Evolutionary conservation across 1,139 yeast genomes (phyloP), one percentile per base, ranked within the genome.

Genomic region (Saccharomycopsis crataegensis): DNA sequence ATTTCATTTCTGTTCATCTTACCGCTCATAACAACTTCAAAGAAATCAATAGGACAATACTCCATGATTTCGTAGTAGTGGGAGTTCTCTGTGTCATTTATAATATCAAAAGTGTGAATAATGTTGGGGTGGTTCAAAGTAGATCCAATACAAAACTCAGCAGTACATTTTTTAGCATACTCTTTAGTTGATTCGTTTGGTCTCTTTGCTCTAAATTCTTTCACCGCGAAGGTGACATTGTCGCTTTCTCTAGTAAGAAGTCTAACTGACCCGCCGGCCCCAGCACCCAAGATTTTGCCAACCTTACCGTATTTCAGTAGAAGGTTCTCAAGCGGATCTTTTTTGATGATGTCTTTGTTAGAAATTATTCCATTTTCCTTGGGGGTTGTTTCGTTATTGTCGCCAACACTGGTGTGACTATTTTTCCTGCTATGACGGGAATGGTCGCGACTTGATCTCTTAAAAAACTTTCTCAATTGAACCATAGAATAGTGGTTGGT

Each of bases 11-110:
- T 75, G 14, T 87, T 74, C 98, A 94, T 90, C 62, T 84, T 80
- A 46, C 96, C 96, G 51, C 96, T 86, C 99, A 94, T 94, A 44
- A 94, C 99, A 49, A 93, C 91, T 1, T 97, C 96, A 71, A 94
- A 94, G 66, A 91, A 86, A 69, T 94, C 99, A 57, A 86, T 86
- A 8, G 58, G 58, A 12, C 22, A 96, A 97, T 81, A 86, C 62
- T 86, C 93, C 89, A 86, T 84, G 22, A 85, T 80, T 54, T 85
- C 81, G 53, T 77, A 74, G 63, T 77, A 83, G 47, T 70, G 67
- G n/a, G 36, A 17, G 32, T 42, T 44, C 17, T 62, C 59, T 41
- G 71, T 70, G 59, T 80, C 83, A 61, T 77, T 77, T 48, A 85
- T 67, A 64, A 86, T 72, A 62, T 84, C 93, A 52, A 76, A 67